Base-by-base conservation (phyloP, 2,329 filamentous ascomycete genomes). In the Aspergillus latus region DNA sequence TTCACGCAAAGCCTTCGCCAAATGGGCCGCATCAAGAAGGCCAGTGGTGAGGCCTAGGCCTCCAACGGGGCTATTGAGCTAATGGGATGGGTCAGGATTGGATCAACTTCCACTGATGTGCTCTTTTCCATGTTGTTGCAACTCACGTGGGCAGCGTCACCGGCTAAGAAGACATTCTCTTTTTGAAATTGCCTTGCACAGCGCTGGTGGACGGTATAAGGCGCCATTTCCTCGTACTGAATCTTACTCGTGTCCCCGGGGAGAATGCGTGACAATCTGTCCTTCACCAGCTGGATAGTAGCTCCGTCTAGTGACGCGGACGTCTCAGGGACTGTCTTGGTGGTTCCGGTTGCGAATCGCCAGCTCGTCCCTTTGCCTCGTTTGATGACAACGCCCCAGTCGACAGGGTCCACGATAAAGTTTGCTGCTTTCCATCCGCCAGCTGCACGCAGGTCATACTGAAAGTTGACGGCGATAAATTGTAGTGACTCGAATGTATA, bases 31-130 rank as follows among this genome's bases (percentile, higher is more conserved):
- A 30, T 50, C 48, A 2, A 50, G 48, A 40, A 50, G 6, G 29
- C 48, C 48, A 11, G 48, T 50, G 4, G 34, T 50, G 16, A 50
- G 48, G 8, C 48, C 47, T 3, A 50, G 34, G 7, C 48, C 48
- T 2, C 48, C 48, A n/a, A 50, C 48, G n/a, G 48, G 48, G 16
- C n/a, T 40, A 29, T 50, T 50, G 8, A 50, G 32, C 48, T 50
- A 13, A 37, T 15, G 4, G 32, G 5, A n/a, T 21, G 9, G 16
- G 16, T 21, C 10, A 39, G 5, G 1, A 37, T 15, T 4, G 32
- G 5, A n/a, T 21, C 13, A 29, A 32, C 8, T 26, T 21, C 15
- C 21, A 10, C 2, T 26, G 16, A 5, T 13, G 4, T 11, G 10
- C 13, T 13, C 16, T 21, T 3, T 21, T 21, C 3, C 3, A 21